These are phyloP conservation scores for Trichoderma arundinaceum DNA, from an alignment of 2,329 filamentous ascomycete genomes.

Conservation along the genomic window DNA sequence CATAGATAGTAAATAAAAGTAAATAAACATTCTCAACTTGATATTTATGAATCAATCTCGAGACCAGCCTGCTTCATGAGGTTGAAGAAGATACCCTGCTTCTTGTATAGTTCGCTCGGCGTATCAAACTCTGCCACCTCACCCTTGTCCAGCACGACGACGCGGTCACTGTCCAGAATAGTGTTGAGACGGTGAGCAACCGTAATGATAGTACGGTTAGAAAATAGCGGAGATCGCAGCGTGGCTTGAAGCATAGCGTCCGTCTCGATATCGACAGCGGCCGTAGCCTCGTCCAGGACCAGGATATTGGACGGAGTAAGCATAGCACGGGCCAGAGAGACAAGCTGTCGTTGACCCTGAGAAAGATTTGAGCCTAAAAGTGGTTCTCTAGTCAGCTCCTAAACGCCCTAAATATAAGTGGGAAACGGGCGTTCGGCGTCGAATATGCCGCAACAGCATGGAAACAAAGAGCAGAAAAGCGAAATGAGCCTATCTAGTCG, in stretches of 20 bases:
- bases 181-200: slow-evolving; percentile 99
- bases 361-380: slow-evolving; percentile 85
- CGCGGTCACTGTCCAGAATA: slow-evolving; percentile 85
- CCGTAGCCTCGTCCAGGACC: slow-evolving; percentile 95
- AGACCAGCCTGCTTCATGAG: slow-evolving; percentile 91
- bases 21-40: background rate
- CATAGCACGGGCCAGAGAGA: slow-evolving; percentile 91
- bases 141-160: slow-evolving; percentile 91
- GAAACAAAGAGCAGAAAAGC: background rate
- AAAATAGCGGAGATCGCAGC: slow-evolving; percentile 71
- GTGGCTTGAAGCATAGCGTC: slow-evolving; percentile 70
- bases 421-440: slow-evolving; percentile 6
- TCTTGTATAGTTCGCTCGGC: slow-evolving; percentile 75
- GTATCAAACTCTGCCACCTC: slow-evolving; percentile 92
- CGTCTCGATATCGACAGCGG: slow-evolving; percentile 71
- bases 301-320: slow-evolving; percentile 96
- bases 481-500: background rate
- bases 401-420: background rate
- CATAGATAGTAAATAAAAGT: background rate
- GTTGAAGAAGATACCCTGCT: slow-evolving; percentile 81
- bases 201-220: slow-evolving; percentile 94
- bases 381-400: slow-evolving; percentile 33
- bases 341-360: slow-evolving; percentile 90
- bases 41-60: slow-evolving; percentile 49
- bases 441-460: background rate